Percentiles rank a stretch among this genome's conserved stretches.
phyloP scores from a whole-genome alignment of 371 early-diverging fungal species.

The Aphelidium insulamus region DNA sequence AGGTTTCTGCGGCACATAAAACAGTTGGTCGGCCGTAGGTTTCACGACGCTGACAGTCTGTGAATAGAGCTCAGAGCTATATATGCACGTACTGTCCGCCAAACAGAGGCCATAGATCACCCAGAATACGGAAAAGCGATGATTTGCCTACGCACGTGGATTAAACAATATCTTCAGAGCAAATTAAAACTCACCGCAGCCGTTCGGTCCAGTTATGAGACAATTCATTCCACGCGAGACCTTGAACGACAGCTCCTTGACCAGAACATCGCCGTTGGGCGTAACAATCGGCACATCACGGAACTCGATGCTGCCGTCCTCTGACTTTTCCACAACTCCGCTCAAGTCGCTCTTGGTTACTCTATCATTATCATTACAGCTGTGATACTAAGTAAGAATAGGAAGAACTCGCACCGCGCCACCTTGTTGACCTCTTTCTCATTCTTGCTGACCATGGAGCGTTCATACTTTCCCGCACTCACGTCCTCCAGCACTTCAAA shows the following conservation, averaged over 20 bases:
- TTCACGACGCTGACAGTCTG: slow-evolving; percentile 10
- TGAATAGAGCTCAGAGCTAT: background rate
- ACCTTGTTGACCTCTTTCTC: slow-evolving; percentile 12
- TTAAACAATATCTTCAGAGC: background rate
- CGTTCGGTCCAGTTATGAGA: slow-evolving; percentile 79
- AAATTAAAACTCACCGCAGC: slow-evolving; percentile 27
- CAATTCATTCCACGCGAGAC: slow-evolving; percentile 62
- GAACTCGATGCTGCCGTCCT: slow-evolving; percentile 50
- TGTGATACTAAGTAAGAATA: no score
- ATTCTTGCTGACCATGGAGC: slow-evolving; percentile 28
- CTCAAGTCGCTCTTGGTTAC: slow-evolving; percentile 23
- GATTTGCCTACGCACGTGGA: slow-evolving; percentile 32
- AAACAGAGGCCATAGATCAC: slow-evolving; percentile 70
- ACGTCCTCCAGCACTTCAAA: slow-evolving; percentile 49
- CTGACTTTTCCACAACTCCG: slow-evolving; percentile 32
- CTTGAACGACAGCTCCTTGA: slow-evolving; percentile 58
- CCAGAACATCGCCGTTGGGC: slow-evolving; percentile 79
- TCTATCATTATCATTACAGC: no score
- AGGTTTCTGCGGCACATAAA: slow-evolving; percentile 86
- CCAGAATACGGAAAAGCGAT: slow-evolving; percentile 78
- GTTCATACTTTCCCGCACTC: slow-evolving; percentile 31
- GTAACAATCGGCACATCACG: slow-evolving; percentile 72
- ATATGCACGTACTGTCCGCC: slow-evolving; percentile 7
- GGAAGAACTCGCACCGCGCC: no score
- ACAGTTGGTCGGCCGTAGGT: slow-evolving; percentile 50